Conservation (phyloP, 768 basidiomycete species). For the Tulasnella calospora region DNA sequence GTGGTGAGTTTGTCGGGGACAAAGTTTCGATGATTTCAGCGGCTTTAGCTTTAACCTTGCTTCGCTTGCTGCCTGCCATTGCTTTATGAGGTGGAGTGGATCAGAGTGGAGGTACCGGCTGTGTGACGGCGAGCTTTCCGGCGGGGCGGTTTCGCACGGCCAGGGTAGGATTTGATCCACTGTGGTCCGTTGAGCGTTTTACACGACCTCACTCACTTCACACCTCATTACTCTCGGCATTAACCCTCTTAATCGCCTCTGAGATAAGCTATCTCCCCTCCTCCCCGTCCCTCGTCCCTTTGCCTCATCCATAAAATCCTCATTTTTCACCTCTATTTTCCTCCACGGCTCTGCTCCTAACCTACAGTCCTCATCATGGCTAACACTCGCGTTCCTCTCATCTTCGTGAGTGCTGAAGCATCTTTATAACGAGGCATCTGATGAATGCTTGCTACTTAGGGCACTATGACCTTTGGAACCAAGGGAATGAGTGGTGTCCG, state of each 20-base stretch:
- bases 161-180: neutral
- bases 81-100: conserved; percentile 17
- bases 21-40: conserved; percentile 3
- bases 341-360: neutral
- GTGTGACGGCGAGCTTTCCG: neutral
- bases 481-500: conserved; percentile 42
- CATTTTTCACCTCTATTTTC: neutral
- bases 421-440: neutral
- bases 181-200: neutral
- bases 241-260: neutral
- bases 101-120: neutral
- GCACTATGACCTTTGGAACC: conserved; percentile 49
- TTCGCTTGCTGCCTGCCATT: conserved; percentile 55
- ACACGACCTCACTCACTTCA: neutral
- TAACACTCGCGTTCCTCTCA: conserved; percentile 37
- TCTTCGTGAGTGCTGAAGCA: conserved; percentile 34
- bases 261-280: neutral
- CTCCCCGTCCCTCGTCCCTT: neutral
- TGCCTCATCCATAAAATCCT: neutral
- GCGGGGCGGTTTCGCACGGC: neutral
- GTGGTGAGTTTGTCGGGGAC: conserved; percentile 32
- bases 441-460: conserved; percentile 33
- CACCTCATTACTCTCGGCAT: neutral
- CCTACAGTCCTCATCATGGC: conserved; percentile 31
- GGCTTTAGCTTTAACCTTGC: conserved; percentile 49